A percentile compares a stretch with the other conserved stretches of the same genome.
These are phyloP conservation scores for Medicago arabica DNA, from an alignment of 306 rosid genomes.

Conservation along the genomic window DNA sequence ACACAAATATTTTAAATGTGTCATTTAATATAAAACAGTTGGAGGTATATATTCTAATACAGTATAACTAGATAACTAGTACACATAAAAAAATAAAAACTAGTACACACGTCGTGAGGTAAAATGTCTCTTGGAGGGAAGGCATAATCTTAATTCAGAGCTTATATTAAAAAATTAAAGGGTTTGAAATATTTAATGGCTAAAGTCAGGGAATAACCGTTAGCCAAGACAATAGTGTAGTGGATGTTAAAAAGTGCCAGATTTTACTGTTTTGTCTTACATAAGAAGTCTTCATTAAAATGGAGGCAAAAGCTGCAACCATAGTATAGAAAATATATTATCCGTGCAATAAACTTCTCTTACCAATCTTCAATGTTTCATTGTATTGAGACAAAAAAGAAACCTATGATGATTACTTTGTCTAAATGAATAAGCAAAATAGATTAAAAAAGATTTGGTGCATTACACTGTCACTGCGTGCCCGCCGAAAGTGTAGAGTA, in stretches of 20 bases:
- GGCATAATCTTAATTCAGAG: conserved; percentile 36
- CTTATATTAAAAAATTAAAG: not conserved
- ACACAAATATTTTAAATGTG: too few relatives aligned
- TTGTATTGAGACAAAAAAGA: conserved; percentile 48
- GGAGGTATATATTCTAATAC: too few relatives aligned
- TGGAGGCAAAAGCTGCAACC: conserved; percentile 59
- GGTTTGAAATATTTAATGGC: conserved; percentile 22
- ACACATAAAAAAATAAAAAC: not conserved
- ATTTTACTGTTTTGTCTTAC: conserved; percentile 56
- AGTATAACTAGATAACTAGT: not conserved
- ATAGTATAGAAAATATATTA: conserved; percentile 31
- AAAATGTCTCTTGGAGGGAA: conserved; percentile 14
- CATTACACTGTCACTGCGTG: conserved; percentile 97
- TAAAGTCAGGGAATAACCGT: conserved; percentile 36
- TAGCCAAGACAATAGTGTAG: conserved; percentile 43
- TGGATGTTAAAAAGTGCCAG: conserved; percentile 37
- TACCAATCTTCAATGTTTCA: conserved; percentile 35
- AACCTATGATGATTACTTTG: conserved; percentile 47
- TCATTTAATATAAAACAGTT: too few relatives aligned
- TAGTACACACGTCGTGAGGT: conserved; percentile 1
- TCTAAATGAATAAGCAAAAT: conserved; percentile 24
- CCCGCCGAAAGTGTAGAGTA: conserved; percentile 97
- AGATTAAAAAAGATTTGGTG: conserved; percentile 14
- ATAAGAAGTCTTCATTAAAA: conserved; percentile 41
- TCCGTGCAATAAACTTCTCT: conserved; percentile 39